Evolutionary conservation across 2,329 filamentous ascomycete species (phyloP), one percentile per base, ranked within the genome.

Genomic region (Pseudogymnoascus sp.): DNA sequence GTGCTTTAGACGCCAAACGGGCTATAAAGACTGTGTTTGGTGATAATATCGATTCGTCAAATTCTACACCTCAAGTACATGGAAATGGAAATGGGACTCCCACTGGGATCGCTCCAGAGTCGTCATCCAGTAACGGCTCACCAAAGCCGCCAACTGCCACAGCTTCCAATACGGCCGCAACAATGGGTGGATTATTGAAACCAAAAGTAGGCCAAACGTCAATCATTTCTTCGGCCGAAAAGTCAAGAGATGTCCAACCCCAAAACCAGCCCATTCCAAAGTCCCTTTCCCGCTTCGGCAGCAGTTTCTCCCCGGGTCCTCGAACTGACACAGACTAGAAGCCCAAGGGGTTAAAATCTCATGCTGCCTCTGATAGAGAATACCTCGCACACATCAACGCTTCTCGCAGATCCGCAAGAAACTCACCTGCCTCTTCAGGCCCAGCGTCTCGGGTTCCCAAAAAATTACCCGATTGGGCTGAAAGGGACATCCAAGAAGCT

Each of bases 171-270:
- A n/a, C 25, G 25, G 25, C 25, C 16, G 25, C n/a, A 31, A 18
- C 46, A 36, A 56, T 36, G 9, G 18, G 49, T 34, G 28, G 16
- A 56, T 56, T 34, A 21, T 18, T 56, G 16, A 16, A 56, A 56
- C 11, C 28, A 56, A 56, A 34, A 56, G 49, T 56, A 56, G 49
- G 49, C 49, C 49, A 56, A 34, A 56, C 28, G 16, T 56, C 49
- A 56, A 56, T 3, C n/a, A 56, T 18, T 56, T 18, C 28, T 34
- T 21, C 49, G 12, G n/a, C n/a, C 16, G 16, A 21, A 36, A 9
- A 56, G n/a, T 56, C 28, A 21, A 56, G 28, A 11, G 49, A 56
- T 56, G 49, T 34, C 21, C n/a, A 34, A 8, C 9, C 28, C 49
- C 49, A 56, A 18, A 34, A 56, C 28, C 25, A 53, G n/a, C 5